A percentile compares a stretch with the other conserved stretches of the same genome.
These are phyloP conservation scores for Skeletonema tropicum DNA, from an alignment of 108 stramenopile genomes.

Conservation along the genomic window DNA sequence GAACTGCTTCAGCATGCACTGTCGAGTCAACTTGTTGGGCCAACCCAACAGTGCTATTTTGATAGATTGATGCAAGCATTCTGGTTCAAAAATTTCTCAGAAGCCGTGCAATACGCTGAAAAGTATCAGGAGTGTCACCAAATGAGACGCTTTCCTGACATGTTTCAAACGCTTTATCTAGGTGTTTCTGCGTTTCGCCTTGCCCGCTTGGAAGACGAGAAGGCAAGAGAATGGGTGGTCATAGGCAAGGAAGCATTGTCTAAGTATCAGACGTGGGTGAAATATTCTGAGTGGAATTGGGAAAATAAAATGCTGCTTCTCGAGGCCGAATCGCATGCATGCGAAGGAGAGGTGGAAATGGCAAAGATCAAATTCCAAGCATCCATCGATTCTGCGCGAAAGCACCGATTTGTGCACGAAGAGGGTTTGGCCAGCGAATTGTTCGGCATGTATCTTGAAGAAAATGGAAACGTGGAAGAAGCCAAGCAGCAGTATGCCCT, in stretches of 20 bases:
- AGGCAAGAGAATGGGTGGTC: background rate
- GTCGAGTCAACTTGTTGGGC: background rate
- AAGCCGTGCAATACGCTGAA: constrained; percentile 12
- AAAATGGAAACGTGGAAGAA: background rate
- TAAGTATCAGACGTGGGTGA: background rate
- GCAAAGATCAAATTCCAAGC: constrained; percentile 2
- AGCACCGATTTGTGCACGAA: constrained; percentile 24
- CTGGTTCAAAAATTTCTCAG: constrained; percentile 5
- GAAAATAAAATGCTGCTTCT: constrained; percentile 7
- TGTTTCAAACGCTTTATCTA: constrained; percentile 2
- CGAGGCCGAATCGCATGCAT: constrained; percentile 2
- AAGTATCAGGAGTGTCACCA: constrained; percentile 3
- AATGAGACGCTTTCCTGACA: background rate
- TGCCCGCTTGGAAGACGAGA: background rate
- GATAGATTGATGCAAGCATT: constrained; percentile 1
- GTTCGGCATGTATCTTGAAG: constrained; percentile 6
- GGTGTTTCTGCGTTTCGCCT: background rate
- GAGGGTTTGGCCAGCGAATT: constrained; percentile 15
- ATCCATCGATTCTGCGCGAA: constrained; percentile 12
- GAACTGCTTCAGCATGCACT: background rate
- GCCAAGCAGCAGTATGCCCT: background rate
- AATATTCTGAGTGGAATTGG: constrained; percentile 12
- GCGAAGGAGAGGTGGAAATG: background rate
- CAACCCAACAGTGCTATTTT: constrained; percentile 3
- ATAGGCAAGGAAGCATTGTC: background rate